Conservation (phyloP, 495 filamentous ascomycete species). For the Trichoderma parareesei region DNA sequence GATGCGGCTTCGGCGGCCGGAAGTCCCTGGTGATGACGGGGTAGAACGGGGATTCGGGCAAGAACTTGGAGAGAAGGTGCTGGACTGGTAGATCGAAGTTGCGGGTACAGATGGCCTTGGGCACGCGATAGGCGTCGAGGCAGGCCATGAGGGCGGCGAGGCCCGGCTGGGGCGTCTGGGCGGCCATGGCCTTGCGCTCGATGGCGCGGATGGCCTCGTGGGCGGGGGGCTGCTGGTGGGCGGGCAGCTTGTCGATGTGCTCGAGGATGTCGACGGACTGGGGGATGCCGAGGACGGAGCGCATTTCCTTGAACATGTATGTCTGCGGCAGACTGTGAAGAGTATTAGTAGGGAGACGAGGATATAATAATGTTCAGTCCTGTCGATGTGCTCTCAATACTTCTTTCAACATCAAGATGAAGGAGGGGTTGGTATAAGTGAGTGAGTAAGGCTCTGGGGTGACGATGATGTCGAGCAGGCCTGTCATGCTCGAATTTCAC, state of each 20-base stretch:
- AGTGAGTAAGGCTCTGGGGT: conserved; percentile 1
- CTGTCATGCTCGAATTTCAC: background rate
- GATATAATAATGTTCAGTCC: background rate
- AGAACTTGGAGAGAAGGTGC: conserved; percentile 66
- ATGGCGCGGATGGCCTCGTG: conserved; percentile 66
- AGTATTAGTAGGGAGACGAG: background rate
- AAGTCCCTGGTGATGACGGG: conserved; percentile 86
- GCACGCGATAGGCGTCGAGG: conserved; percentile 55
- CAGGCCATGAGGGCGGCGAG: conserved; percentile 69
- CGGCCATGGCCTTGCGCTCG: conserved; percentile 68
- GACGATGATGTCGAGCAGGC: background rate
- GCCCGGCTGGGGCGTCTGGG: conserved; percentile 74
- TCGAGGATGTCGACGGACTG: conserved; percentile 74
- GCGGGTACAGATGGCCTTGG: conserved; percentile 82
- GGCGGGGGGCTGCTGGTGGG: conserved; percentile 48
- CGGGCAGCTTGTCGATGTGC: conserved; percentile 69
- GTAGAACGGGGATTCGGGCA: conserved; percentile 55
- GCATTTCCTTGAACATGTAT: conserved; percentile 90
- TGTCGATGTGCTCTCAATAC: background rate
- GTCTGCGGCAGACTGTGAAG: conserved; percentile 68
- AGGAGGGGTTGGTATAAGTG: background rate
- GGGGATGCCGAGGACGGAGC: conserved; percentile 55
- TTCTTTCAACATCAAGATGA: background rate
- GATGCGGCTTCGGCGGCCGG: conserved; percentile 77
- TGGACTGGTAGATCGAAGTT: conserved; percentile 73